A percentile compares a stretch with the other conserved stretches of the same genome.
Conservation (phyloP, 2,329 filamentous ascomycete species). For the Plectosphaerella plurivora region DNA sequence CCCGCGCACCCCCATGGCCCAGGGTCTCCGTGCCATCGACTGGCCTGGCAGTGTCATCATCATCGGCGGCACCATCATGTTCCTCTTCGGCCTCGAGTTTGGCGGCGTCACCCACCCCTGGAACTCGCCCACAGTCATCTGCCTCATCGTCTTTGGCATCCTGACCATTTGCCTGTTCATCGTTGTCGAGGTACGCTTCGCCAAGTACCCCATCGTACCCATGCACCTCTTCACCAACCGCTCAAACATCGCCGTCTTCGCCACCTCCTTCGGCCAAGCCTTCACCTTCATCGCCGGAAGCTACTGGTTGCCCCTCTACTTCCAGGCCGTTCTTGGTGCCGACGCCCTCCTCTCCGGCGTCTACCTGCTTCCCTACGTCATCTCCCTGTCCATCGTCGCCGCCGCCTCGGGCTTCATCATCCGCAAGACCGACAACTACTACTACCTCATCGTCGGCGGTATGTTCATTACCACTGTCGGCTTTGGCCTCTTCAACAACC, state of each 20-base stretch:
- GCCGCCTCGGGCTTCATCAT: constrained; percentile 37
- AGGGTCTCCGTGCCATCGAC: constrained; percentile 58
- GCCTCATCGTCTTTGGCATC: constrained; percentile 56
- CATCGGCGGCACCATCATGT: constrained; percentile 62
- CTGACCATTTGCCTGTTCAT: constrained; percentile 47
- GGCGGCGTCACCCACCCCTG: constrained; percentile 61
- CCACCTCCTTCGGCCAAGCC: constrained; percentile 37
- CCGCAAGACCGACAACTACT: constrained; percentile 52
- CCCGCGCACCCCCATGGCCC: constrained; percentile 56
- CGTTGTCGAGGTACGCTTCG: constrained; percentile 58
- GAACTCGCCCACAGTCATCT: constrained; percentile 57
- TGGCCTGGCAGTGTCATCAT: constrained; percentile 59
- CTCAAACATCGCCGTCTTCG: constrained; percentile 55
- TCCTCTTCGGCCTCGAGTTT: constrained; percentile 65
- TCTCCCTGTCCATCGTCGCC: constrained; percentile 39
- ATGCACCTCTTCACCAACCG: constrained; percentile 52
- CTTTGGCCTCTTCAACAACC: constrained; percentile 50
- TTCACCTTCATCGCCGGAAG: constrained; percentile 60
- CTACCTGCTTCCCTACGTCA: constrained; percentile 58
- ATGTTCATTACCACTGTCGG: constrained; percentile 54
- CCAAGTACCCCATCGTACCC: constrained; percentile 65
- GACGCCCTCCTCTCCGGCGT: constrained; percentile 57
- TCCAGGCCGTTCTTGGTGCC: constrained; percentile 62
- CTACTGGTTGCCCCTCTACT: constrained; percentile 71
- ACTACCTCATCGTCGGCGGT: constrained; percentile 48